Conservation (phyloP, 352 stramenopile species). For the Pythium plurisporium region DNA sequence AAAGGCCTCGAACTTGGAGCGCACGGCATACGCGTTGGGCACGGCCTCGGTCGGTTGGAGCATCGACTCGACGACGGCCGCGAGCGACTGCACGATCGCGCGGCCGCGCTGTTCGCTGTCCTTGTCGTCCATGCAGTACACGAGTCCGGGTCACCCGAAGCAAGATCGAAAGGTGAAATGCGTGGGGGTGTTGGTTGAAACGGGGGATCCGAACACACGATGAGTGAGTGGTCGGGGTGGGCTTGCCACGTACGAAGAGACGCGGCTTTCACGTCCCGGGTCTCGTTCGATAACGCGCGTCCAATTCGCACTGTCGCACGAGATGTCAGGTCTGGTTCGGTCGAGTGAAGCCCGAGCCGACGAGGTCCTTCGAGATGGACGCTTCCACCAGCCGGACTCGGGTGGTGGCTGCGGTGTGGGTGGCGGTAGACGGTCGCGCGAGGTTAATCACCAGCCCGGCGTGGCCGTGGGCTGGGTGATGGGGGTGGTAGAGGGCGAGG, state of each 20-base stretch:
- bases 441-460: too few species aligned
- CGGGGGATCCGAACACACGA: background rate
- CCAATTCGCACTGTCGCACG: too few species aligned
- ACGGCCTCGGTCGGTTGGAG: constrained; percentile 60
- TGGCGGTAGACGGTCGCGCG: too few species aligned
- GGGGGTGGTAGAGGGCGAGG: background rate
- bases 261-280: too few species aligned
- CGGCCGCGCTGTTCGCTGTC: constrained; percentile 70
- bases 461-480: too few species aligned
- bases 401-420: too few species aligned
- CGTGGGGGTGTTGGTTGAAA: too few species aligned
- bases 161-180: too few species aligned
- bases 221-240: background rate
- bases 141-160: too few species aligned
- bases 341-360: too few species aligned
- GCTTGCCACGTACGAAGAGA: constrained; percentile 7
- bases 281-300: background rate
- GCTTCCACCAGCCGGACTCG: too few species aligned
- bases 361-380: background rate
- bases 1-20: constrained; percentile 85
- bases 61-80: constrained; percentile 76
- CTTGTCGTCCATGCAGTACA: constrained; percentile 34
- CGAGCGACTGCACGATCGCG: constrained; percentile 77
- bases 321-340: background rate
- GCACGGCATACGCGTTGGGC: constrained; percentile 47